A percentile compares a stretch with the other conserved stretches of the same genome.
phyloP scores from a whole-genome alignment of 352 stramenopile species.

The Globisporangium okanoganense region DNA sequence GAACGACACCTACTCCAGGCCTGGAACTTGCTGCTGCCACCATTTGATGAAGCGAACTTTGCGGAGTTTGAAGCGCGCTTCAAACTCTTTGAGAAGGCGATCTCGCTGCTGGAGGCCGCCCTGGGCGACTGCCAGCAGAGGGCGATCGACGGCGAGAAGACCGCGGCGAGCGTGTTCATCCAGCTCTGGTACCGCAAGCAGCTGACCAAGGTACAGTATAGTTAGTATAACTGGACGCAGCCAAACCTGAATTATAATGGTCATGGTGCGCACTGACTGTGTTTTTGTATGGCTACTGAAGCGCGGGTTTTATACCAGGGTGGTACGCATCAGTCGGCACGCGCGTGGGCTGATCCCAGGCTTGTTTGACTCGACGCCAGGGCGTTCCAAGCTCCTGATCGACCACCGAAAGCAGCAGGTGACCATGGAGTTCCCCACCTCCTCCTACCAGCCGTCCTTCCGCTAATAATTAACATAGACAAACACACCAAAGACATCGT shows the following conservation, averaged over 20 bases:
- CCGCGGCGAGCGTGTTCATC: slow-evolving; percentile 33
- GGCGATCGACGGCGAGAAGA: slow-evolving; percentile 24
- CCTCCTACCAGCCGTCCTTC: slow-evolving; percentile 25
- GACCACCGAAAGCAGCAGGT: slow-evolving; percentile 15
- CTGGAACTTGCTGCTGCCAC: slow-evolving; percentile 39
- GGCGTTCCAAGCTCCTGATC: slow-evolving; percentile 38
- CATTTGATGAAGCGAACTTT: slow-evolving; percentile 25
- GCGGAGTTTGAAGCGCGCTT: slow-evolving; percentile 35
- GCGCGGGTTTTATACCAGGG: slow-evolving; percentile 57
- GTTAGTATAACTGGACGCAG: neutral
- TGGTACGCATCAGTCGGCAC: slow-evolving; percentile 32
- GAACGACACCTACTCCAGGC: slow-evolving; percentile 23
- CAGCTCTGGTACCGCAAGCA: slow-evolving; percentile 42
- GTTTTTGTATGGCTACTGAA: slow-evolving; percentile 1
- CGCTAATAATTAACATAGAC: neutral
- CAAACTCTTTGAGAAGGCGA: slow-evolving; percentile 22
- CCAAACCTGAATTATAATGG: neutral
- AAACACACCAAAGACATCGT: neutral
- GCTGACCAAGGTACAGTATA: slow-evolving; percentile 28
- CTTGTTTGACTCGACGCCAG: slow-evolving; percentile 60
- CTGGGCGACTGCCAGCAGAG: slow-evolving; percentile 31
- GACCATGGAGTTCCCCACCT: slow-evolving; percentile 51
- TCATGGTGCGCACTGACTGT: neutral
- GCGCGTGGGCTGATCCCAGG: slow-evolving; percentile 48
- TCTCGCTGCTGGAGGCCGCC: neutral